Evolutionary conservation across 345 rosid species (phyloP).

Genomic region (Eucalyptus sp.): DNA sequence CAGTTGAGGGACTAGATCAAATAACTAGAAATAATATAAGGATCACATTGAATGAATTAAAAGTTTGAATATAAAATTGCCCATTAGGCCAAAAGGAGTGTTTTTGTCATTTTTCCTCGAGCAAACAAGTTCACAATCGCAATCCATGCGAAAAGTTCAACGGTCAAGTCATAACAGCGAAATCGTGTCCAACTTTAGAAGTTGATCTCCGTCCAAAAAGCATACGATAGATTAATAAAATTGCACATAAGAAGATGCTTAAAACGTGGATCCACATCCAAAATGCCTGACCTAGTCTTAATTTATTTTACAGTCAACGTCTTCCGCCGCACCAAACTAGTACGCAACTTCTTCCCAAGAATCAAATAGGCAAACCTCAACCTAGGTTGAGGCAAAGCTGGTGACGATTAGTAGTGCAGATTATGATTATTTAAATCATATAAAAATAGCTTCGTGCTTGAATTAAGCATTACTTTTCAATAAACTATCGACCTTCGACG

Average conservation of each 20-base stretch:
- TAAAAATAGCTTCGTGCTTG: not conserved
- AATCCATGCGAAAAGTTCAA: not conserved
- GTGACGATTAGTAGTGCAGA: not conserved
- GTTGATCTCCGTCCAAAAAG: not conserved
- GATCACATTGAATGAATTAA: too few relatives aligned
- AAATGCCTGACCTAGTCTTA: not conserved
- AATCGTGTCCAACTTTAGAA: not conserved
- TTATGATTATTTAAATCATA: not conserved
- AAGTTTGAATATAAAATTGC: too few relatives aligned
- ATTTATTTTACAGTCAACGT: not conserved
- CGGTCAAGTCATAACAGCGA: not conserved
- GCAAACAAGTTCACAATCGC: too few relatives aligned
- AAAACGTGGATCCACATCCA: not conserved
- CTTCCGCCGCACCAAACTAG: fast-evolving
- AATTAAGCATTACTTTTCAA: not conserved
- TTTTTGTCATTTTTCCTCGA: fast-evolving
- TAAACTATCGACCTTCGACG: not conserved
- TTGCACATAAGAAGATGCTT: not conserved
- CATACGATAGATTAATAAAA: not conserved
- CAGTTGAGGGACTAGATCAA: not conserved
- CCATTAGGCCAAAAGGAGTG: fast-evolving
- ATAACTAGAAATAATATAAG: too few relatives aligned
- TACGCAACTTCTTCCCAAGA: too few relatives aligned
- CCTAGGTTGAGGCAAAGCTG: not conserved
- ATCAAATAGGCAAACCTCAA: too few relatives aligned